phyloP scores from a whole-genome alignment of 306 rosid species.

The Cucumis cinereus region DNA sequence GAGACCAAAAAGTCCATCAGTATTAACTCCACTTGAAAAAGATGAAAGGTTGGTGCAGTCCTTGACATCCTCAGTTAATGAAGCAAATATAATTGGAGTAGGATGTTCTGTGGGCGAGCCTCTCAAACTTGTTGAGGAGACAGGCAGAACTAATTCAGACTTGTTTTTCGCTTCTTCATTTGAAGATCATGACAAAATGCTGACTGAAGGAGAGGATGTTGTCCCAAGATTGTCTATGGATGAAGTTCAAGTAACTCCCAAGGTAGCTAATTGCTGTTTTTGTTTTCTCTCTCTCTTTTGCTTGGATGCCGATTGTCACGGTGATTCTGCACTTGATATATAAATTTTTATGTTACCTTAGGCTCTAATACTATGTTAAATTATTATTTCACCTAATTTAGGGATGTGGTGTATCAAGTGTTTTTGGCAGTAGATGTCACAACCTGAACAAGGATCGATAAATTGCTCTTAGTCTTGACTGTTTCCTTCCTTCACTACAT shows the following conservation, averaged over 20 bases:
- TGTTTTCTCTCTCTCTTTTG: neutral
- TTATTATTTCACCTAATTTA: neutral
- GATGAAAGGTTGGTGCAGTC: conserved; percentile 26
- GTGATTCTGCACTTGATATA: neutral
- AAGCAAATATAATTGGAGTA: conserved; percentile 16
- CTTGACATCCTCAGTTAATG: conserved; percentile 13
- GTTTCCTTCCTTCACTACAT: neutral
- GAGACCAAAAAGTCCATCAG: conserved; percentile 26
- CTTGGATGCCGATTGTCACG: neutral
- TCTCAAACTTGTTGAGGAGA: conserved; percentile 31
- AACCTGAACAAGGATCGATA: neutral
- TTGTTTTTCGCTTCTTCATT: conserved; percentile 30
- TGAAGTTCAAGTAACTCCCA: conserved; percentile 31
- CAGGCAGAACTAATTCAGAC: conserved; percentile 33
- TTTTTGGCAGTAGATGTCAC: neutral
- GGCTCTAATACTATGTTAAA: neutral
- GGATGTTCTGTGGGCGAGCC: conserved; percentile 10
- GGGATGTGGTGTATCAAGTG: neutral
- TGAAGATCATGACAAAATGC: conserved; percentile 19
- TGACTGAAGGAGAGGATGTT: conserved; percentile 18
- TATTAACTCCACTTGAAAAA: conserved; percentile 25
- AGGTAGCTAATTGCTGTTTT: conserved; percentile 1
- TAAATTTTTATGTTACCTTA: neutral
- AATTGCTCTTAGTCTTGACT: neutral
- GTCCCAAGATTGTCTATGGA: conserved; percentile 23